Base-by-base conservation (phyloP, 2,329 filamentous ascomycete species). In the Colletotrichum scovillei region DNA sequence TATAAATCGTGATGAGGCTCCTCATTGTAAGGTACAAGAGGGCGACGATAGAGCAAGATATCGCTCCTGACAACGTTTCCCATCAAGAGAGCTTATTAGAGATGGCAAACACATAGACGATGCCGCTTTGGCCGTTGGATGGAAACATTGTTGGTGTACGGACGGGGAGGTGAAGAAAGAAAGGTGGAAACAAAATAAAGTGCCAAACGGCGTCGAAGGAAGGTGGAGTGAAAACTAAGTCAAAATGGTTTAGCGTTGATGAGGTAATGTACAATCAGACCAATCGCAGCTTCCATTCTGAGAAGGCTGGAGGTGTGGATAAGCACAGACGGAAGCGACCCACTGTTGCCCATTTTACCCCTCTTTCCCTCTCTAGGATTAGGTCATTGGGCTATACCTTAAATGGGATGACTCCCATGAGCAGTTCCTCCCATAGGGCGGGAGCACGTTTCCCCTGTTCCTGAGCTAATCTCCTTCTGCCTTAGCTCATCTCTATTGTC, bases 291-390 rank as follows among this genome's bases (percentile, higher is more conserved):
- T 22, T 26, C 12, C 7, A 7, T 1, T 5, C 4, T 42, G 22
- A 30, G 57, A 38, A 24, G 49, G 16, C 26, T 55, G 38, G 35
- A 32, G 28, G 58, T 26, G 12, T 5, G 49, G 56, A 38, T 32
- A 49, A 12, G 66, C 59, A 69, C 60, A 9, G 55, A 57, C 60
- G 49, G 46, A 60, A 71, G 24, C 2, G 49, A 46, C 70, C 70
- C 66, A 73, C 42, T 60, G n/a, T 70, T 57, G 35, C 22, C 67
- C 35, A 32, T 53, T 53, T 53, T 66, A 58, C 67, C 71, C 71
- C 67, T 71, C 71, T 58, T 70, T 73, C 67, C 49, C 14, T 49
- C 12, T 22, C 28, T 28, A 63, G 56, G 19, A 49, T 66, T 58
- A 58, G 71, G 38, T 63, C 38, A 38, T 28, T 30, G 5, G 16